phyloP scores from a whole-genome alignment of 371 early-diverging fungal species.

The Rhizopus sp. region DNA sequence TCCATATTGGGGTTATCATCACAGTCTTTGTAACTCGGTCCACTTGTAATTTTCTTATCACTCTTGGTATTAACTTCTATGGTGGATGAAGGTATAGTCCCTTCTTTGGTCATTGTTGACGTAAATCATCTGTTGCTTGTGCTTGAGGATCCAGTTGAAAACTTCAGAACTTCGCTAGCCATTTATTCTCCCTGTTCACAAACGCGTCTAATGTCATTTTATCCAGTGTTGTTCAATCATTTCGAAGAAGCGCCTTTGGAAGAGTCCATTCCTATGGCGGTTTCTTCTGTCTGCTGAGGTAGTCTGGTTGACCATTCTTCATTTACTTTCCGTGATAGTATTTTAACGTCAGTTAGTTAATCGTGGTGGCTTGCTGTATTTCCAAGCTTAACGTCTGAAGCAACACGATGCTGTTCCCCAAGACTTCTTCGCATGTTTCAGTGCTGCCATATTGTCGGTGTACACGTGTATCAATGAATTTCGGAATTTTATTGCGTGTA shows the following conservation, averaged over 20 bases:
- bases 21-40: slow-evolving; percentile 8
- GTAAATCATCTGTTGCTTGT: no score
- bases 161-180: no score
- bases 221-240: background rate
- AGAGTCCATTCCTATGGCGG: slow-evolving; percentile 15
- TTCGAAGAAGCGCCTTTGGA: slow-evolving; percentile 3
- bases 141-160: no score
- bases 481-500: slow-evolving; percentile 9
- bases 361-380: no score
- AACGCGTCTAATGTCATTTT: background rate
- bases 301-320: slow-evolving; percentile 13
- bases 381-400: no score
- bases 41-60: background rate
- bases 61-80: slow-evolving; percentile 8
- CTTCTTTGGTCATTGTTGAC: background rate
- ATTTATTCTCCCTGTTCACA: no score
- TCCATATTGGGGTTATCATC: slow-evolving; percentile 2
- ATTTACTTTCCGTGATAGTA: background rate
- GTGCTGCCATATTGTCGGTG: slow-evolving; percentile 26
- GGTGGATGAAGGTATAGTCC: slow-evolving; percentile 5
- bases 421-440: slow-evolving; percentile 20
- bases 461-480: background rate
- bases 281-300: slow-evolving; percentile 9
- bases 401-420: slow-evolving; percentile 17
- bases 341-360: no score